Conservation (phyloP, 768 basidiomycete species). For the Russula earlei region DNA sequence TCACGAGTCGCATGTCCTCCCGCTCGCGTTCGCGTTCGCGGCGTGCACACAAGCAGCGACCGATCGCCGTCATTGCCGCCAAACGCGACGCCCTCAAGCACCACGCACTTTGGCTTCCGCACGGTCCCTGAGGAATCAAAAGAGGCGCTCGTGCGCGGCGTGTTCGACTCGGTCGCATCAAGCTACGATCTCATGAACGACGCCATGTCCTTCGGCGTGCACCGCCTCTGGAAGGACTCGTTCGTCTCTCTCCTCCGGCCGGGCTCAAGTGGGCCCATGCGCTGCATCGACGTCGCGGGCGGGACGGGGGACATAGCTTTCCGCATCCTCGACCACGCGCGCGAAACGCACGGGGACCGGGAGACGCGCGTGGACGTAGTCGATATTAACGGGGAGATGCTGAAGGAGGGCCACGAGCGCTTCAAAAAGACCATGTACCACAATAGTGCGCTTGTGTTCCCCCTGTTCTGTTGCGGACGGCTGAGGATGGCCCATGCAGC, state of each 20-base stretch:
- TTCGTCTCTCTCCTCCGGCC: slow-evolving; percentile 71
- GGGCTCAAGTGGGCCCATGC: slow-evolving; percentile 61
- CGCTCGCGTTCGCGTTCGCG: slow-evolving; percentile 13
- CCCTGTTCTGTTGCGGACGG: background rate
- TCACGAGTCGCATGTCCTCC: background rate
- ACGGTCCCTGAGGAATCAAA: slow-evolving; percentile 81
- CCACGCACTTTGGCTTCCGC: slow-evolving; percentile 89
- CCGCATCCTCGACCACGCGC: slow-evolving; percentile 82
- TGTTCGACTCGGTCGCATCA: slow-evolving; percentile 93
- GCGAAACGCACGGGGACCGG: slow-evolving; percentile 82
- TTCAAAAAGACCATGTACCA: slow-evolving; percentile 99
- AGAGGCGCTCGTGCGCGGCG: slow-evolving; percentile 82
- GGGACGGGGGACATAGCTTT: slow-evolving; percentile 97
- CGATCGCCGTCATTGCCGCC: background rate
- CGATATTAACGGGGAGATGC: slow-evolving; percentile 94
- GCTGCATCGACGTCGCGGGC: slow-evolving; percentile 92
- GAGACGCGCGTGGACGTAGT: slow-evolving; percentile 84
- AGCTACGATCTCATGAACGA: slow-evolving; percentile 99
- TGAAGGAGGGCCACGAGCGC: slow-evolving; percentile 79
- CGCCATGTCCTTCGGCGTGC: slow-evolving; percentile 93
- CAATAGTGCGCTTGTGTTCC: slow-evolving; percentile 54
- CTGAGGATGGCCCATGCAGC: slow-evolving; percentile 37
- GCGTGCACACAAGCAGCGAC: slow-evolving; percentile 2
- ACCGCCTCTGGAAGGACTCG: slow-evolving; percentile 94
- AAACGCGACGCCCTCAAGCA: slow-evolving; percentile 25